phyloP scores from a whole-genome alignment of 495 filamentous ascomycete genomes.

The Xanthoparmelia taractica region DNA sequence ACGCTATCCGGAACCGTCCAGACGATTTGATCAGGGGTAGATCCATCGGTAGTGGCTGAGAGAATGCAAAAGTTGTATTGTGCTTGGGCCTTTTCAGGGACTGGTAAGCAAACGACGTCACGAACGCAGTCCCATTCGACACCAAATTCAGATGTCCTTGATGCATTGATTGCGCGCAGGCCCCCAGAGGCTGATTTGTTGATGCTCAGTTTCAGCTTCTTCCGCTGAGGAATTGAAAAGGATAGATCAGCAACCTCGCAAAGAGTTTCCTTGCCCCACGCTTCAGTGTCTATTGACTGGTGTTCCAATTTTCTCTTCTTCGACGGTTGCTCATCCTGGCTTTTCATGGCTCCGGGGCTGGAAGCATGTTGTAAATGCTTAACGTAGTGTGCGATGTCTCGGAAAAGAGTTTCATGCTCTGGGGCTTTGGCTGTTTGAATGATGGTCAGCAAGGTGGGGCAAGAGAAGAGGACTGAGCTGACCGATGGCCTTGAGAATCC shows the following conservation, averaged over 20 bases:
- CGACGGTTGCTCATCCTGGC: slow-evolving; percentile 33
- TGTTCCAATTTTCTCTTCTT: slow-evolving; percentile 53
- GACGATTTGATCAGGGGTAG: slow-evolving; percentile 49
- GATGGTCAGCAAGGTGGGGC: slow-evolving; percentile 13
- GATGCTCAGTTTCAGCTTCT: slow-evolving; percentile 81
- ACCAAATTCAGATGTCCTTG: slow-evolving; percentile 59
- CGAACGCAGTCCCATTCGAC: slow-evolving; percentile 72
- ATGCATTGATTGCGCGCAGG: slow-evolving; percentile 59
- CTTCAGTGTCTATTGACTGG: slow-evolving; percentile 36
- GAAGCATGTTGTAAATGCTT: slow-evolving; percentile 32
- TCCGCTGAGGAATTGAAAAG: slow-evolving; percentile 74
- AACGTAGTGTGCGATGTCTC: slow-evolving; percentile 45
- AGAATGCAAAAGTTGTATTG: slow-evolving; percentile 88
- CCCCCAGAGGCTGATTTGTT: slow-evolving; percentile 42
- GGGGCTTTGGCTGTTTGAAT: slow-evolving; percentile 8
- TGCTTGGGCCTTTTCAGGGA: slow-evolving; percentile 81
- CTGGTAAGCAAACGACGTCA: slow-evolving; percentile 71
- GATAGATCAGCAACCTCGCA: slow-evolving; percentile 62
- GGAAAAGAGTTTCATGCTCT: slow-evolving; percentile 30
- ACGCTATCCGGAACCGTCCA: slow-evolving; percentile 73
- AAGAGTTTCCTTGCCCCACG: slow-evolving; percentile 36
- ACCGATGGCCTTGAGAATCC: slow-evolving; percentile 11
- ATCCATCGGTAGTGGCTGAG: slow-evolving; percentile 42
- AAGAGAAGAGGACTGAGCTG: not conserved
- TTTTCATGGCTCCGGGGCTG: slow-evolving; percentile 14